These are phyloP conservation scores for Solanum hybrid DNA, from an alignment of 305 asterid species.

Conservation along the genomic window DNA sequence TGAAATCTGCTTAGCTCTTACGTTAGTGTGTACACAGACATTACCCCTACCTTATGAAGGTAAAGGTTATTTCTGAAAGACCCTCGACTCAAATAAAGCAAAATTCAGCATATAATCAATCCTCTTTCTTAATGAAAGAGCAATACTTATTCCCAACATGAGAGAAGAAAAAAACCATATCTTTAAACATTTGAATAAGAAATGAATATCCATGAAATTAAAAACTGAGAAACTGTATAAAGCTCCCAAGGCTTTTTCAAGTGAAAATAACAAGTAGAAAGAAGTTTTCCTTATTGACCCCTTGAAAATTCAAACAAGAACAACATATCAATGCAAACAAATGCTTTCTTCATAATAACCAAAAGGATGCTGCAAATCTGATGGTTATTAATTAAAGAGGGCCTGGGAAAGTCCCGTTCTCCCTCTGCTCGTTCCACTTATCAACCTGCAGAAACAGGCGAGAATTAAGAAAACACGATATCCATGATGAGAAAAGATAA, in stretches of 20 bases:
- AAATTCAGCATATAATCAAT: background rate
- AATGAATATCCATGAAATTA: background rate
- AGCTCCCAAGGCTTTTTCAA: background rate
- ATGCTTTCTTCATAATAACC: constrained; percentile 5
- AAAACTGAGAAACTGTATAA: background rate
- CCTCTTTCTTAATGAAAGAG: background rate
- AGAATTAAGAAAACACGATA: background rate
- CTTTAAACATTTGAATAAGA: background rate
- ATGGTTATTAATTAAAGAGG: constrained; percentile 37
- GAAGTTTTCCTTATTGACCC: constrained; percentile 11
- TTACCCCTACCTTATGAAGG: background rate
- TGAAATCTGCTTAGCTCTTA: background rate
- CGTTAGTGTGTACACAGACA: background rate
- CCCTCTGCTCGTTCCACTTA: constrained; percentile 85
- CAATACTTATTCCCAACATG: background rate
- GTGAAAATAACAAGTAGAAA: background rate
- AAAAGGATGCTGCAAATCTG: background rate
- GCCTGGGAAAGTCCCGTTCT: constrained; percentile 73
- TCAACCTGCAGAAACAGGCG: constrained; percentile 39
- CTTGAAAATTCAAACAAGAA: background rate
- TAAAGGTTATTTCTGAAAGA: background rate
- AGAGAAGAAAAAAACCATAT: background rate
- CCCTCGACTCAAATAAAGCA: background rate
- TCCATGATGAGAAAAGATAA: background rate
- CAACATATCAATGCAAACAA: constrained; percentile 5